Base-by-base conservation (phyloP, 495 filamentous ascomycete species). In the Jackrogersella multiformis region DNA sequence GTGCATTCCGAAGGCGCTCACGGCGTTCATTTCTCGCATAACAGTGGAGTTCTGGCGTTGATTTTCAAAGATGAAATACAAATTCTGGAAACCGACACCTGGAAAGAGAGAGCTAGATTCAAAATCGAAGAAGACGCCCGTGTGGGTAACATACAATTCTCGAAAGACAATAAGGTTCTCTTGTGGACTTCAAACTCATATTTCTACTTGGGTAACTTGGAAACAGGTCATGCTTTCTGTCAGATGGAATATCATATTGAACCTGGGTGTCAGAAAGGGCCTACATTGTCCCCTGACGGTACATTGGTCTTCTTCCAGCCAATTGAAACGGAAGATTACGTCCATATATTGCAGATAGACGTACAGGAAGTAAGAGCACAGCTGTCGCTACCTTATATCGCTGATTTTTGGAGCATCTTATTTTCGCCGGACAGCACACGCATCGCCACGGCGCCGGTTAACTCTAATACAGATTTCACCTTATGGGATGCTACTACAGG, bases 401-500 rank as follows among this genome's bases (percentile, higher is more conserved):
- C n/a, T n/a, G n/a, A n/a, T n/a, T n/a, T n/a, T n/a, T n/a, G n/a
- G n/a, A n/a, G n/a, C n/a, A n/a, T n/a, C n/a, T n/a, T n/a, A 13
- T 21, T 49, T 23, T 60, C 44, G 44, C 32, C 32, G 8, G 44
- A 49, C 10, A 30, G 7, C 13, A 51, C 30, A 18, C 21, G 20
- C 13, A 2, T 60, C 6, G 44, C 32, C 28, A 36, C 30, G 15
- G 8, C 32, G n/a, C n/a, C n/a, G n/a, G n/a, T n/a, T n/a, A n/a
- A n/a, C n/a, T n/a, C n/a, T n/a, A 13, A 4, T 18, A 21, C 23
- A 20, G 12, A 16, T 16, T 10, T 46, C 26, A 26, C 23, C 1
- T 10, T 45, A 12, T 62, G 48, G 59, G 30, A 46, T 20, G 55
- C 49, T 4, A 9, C 39, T 20, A 55, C 26, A 2, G 30, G 49